These are phyloP conservation scores for Pseudogymnoascus sp. DNA, from an alignment of 2,329 filamentous ascomycete species.

Conservation along the genomic window DNA sequence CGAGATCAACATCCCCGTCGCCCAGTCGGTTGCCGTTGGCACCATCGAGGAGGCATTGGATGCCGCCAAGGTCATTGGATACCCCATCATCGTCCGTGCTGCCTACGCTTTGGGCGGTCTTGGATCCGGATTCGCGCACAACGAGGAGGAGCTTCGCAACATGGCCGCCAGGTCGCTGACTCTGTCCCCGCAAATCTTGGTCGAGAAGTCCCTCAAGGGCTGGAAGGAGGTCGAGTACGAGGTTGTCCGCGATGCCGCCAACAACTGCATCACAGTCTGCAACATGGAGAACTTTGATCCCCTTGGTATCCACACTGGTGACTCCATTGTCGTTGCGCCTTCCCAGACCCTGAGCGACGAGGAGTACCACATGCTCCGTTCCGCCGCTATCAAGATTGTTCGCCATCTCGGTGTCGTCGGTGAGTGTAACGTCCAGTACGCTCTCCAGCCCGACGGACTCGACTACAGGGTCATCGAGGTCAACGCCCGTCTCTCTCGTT, in stretches of 20 bases:
- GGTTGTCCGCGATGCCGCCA: conserved; percentile 90
- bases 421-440: conserved; percentile 98
- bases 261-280: conserved; percentile 98
- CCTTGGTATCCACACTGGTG: conserved; percentile 93
- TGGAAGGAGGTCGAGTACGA: conserved; percentile 99
- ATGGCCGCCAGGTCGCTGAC: conserved; percentile 88
- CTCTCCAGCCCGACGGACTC: conserved; percentile 88
- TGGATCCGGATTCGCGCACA: conserved; percentile 91
- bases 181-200: conserved; percentile 88
- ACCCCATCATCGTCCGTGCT: conserved; percentile 95
- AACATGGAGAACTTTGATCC: conserved; percentile 99
- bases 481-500: conserved; percentile 95
- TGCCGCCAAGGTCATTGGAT: conserved; percentile 80
- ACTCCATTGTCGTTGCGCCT: conserved; percentile 96
- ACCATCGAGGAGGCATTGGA: conserved; percentile 88
- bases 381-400: conserved; percentile 96
- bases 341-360: conserved; percentile 96
- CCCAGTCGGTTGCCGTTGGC: conserved; percentile 85
- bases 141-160: conserved; percentile 87
- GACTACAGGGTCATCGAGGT: conserved; percentile 99
- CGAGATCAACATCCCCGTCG: conserved; percentile 96
- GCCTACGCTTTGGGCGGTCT: conserved; percentile 94
- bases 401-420: conserved; percentile 94
- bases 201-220: conserved; percentile 97
- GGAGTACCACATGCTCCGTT: conserved; percentile 98